Base-by-base conservation (phyloP, 495 filamentous ascomycete species). In the Pyrenula aspistea region DNA sequence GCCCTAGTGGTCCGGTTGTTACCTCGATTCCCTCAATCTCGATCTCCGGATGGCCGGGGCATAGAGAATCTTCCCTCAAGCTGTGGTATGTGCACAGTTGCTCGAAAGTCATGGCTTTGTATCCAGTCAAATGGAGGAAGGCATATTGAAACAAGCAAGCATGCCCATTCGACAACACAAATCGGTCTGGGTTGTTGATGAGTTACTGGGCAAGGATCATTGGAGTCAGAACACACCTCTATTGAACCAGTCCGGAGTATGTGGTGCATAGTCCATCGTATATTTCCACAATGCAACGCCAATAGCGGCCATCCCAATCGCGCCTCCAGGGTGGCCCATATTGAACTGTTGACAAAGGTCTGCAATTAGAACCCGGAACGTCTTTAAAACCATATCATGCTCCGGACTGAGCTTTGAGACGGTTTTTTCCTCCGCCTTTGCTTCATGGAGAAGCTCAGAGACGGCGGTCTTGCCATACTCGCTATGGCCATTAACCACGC, bases 21-120 rank as follows among this genome's bases (percentile, higher is more conserved):
- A 85, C 78, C 63, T 84, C 82, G 54, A 85, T 75, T 4, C 79
- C 82, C 12, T 76, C 72, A 49, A 77, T 70, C 57, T 84, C 81
- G 49, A 83, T 82, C 60, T 85, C 81, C 0, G 81, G 82, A 57
- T 85, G 81, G 1, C 77, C 82, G 31, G 77, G 82, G 53, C 76
- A 81, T 0, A 82, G 60, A 11, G 75, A 68, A 59, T 82, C 77
- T 1, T 64, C 65, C 20, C 77, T 66, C 19, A 74, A 71, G 1
- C 75, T 80, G 62, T 81, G 77, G 60, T 83, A 84, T n/a, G 76
- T 75, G 53, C 77, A 75, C 23, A 83, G 68, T 61, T 85, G 77
- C 19, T 83, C 79, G 20, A 81, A 68, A 0, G 80, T 80, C 80
- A 81, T 82, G 51, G 64, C 63, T 53, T 75, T 72, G 69, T 83